Evolutionary conservation across 139 green algal species (phyloP), one percentile per base, ranked within the genome.

Genomic region (Spirogloea muscicola): DNA sequence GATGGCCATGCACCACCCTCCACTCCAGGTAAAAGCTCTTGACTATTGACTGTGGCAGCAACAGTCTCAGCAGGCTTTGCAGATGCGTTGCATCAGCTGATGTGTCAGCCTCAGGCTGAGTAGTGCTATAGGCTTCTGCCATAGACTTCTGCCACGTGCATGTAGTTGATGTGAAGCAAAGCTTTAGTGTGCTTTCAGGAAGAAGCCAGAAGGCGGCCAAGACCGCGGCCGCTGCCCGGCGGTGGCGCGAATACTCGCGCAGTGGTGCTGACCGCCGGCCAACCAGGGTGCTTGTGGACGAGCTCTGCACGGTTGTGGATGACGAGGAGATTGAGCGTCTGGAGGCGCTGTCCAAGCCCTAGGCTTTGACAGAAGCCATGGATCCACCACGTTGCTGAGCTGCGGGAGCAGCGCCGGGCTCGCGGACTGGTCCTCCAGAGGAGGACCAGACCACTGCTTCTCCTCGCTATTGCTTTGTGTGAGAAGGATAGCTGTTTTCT

Each of bases 181-280:
- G 59, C 16, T 21, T 41, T 60, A 33, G 31, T 16, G 3, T 21
- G 31, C 33, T 38, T 3, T 27, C 7, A 21, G 29, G 36, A 16
- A 58, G 38, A 13, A 76, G 42, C n/a, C 52, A 76, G 6, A 76
- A 69, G 67, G 58, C 58, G 52, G 67, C 27, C 3, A 48, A 42
- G 34, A 52, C 67, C n/a, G 67, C 67, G n/a, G 67, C 51, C n/a
- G 67, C 67, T 7, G 67, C 67, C 5, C n/a, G 67, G 5, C 38
- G 67, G 34, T 76, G 67, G 67, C 31, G 67, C 3, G 67, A 76
- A 38, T 76, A 76, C 43, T 76, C 67, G 42, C 67, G 67, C 49
- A 48, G 13, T 27, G 67, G 67, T 31, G 42, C 73, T 9, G 67
- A 76, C 33, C 31, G 67, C 4, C 67, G 67, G 27, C 4, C 64